Evolutionary conservation across 2,329 filamentous ascomycete genomes (phyloP).

Genomic region (Pyrenophora tritici-repentis): DNA sequence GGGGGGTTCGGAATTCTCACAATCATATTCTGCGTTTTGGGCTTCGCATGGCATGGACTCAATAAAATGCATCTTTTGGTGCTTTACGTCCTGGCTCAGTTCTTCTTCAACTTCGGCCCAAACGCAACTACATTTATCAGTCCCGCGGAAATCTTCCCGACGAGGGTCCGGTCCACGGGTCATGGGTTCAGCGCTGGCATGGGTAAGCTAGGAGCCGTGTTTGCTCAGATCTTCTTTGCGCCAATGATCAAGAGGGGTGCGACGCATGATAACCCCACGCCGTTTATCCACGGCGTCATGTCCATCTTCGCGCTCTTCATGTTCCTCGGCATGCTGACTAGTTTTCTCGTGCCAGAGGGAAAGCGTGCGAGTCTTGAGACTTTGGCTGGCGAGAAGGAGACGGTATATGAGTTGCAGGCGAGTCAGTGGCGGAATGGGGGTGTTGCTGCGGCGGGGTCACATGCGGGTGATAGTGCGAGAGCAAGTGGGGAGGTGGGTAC

Average conservation of each 20-base stretch:
- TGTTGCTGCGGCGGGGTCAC: slow-evolving; percentile 3
- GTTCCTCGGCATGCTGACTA: slow-evolving; percentile 71
- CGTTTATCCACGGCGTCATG: slow-evolving; percentile 75
- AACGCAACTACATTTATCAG: slow-evolving; percentile 59
- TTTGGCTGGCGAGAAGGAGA: slow-evolving; percentile 68
- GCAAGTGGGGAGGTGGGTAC: no score
- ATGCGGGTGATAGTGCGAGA: not conserved
- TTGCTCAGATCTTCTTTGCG: slow-evolving; percentile 56
- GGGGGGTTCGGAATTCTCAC: slow-evolving; percentile 57
- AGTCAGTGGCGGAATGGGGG: slow-evolving; percentile 46
- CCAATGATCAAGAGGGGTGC: slow-evolving; percentile 61
- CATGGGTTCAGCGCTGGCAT: slow-evolving; percentile 57
- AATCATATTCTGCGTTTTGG: slow-evolving; percentile 56
- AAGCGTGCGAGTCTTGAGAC: slow-evolving; percentile 75
- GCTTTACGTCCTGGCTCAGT: slow-evolving; percentile 55
- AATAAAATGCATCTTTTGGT: slow-evolving; percentile 50
- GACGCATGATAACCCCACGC: slow-evolving; percentile 55
- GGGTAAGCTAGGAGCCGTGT: slow-evolving; percentile 56
- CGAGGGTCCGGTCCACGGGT: slow-evolving; percentile 54
- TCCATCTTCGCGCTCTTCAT: slow-evolving; percentile 82
- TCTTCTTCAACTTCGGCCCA: slow-evolving; percentile 61
- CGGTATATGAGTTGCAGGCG: slow-evolving; percentile 49
- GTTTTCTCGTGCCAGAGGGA: slow-evolving; percentile 76
- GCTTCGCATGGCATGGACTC: slow-evolving; percentile 55
- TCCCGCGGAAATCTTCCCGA: slow-evolving; percentile 59